These are phyloP conservation scores for Iberis pinnata DNA, from an alignment of 345 rosid species.

Conservation along the genomic window DNA sequence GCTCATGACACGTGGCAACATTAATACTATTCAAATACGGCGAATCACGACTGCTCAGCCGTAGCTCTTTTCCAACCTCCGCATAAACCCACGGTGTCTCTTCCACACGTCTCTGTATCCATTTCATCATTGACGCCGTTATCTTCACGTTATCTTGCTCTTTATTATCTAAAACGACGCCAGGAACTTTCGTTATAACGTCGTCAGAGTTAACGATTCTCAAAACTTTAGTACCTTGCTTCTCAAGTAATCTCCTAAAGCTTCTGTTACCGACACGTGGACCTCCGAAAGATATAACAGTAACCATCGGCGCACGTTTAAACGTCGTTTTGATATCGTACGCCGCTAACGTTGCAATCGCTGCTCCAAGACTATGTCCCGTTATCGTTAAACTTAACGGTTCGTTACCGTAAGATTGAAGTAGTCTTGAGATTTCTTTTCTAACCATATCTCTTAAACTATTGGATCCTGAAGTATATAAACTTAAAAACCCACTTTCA, in stretches of 20 bases:
- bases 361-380: conserved; percentile 93
- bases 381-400: conserved; percentile 78
- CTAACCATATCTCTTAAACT: conserved; percentile 61
- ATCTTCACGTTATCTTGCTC: conserved; percentile 15
- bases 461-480: conserved; percentile 57
- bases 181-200: conserved; percentile 77
- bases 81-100: conserved; percentile 66
- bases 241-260: conserved; percentile 54
- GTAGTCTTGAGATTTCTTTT: conserved; percentile 48
- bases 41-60: conserved; percentile 61
- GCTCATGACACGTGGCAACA: conserved; percentile 78
- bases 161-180: conserved; percentile 51
- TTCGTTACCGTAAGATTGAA: conserved; percentile 56
- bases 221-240: conserved; percentile 60
- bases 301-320: conserved; percentile 46
- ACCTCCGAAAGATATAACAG: conserved; percentile 89
- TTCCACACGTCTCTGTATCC: conserved; percentile 56
- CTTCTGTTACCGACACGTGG: conserved; percentile 82
- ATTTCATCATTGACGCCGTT: conserved; percentile 35
- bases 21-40: conserved; percentile 45
- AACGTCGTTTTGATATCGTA: conserved; percentile 61
- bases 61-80: conserved; percentile 70
- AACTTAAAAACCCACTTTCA: conserved; percentile 77
- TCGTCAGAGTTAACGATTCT: conserved; percentile 88
- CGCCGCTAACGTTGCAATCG: conserved; percentile 71